phyloP scores from a whole-genome alignment of 2,329 filamentous ascomycete species.

The Beauveria asiatica region DNA sequence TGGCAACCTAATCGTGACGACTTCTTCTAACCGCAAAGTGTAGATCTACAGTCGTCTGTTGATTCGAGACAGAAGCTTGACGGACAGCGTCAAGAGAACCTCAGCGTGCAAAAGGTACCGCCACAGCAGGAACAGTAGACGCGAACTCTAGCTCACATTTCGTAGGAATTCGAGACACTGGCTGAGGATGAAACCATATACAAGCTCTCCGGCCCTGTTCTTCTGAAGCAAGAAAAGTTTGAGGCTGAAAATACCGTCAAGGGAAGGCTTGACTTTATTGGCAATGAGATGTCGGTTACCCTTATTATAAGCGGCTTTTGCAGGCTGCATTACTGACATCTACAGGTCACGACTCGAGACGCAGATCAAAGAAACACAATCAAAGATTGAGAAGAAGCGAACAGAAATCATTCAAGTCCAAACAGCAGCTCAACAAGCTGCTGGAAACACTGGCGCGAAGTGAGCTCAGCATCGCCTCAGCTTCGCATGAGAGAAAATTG shows the following conservation, averaged over 20 bases:
- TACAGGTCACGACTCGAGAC: slow-evolving; percentile 34
- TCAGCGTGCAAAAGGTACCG: slow-evolving; percentile 69
- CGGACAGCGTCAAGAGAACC: slow-evolving; percentile 88
- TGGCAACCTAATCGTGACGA: background rate
- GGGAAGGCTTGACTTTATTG: slow-evolving; percentile 83
- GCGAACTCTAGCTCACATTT: slow-evolving; percentile 13
- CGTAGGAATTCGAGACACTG: slow-evolving; percentile 71
- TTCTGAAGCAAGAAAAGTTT: slow-evolving; percentile 87
- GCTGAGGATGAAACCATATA: slow-evolving; percentile 83
- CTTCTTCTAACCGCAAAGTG: background rate
- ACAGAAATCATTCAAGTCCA: slow-evolving; percentile 51
- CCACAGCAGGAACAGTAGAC: background rate
- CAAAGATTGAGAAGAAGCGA: slow-evolving; percentile 51
- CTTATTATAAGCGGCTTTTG: background rate
- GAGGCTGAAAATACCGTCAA: slow-evolving; percentile 90
- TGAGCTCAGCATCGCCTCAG: background rate
- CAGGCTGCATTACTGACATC: background rate
- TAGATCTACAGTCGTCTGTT: slow-evolving; percentile 73
- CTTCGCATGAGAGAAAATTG: background rate
- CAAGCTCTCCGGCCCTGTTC: slow-evolving; percentile 86
- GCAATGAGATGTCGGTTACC: slow-evolving; percentile 75
- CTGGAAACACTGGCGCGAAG: slow-evolving; percentile 10
- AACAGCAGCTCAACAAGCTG: slow-evolving; percentile 36
- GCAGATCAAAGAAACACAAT: slow-evolving; percentile 47
- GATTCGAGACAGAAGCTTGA: slow-evolving; percentile 83